Percentiles rank a stretch among this genome's conserved stretches.
phyloP scores from a whole-genome alignment of 129 eudicot genomes.

The Centrapalus pauciflorus region DNA sequence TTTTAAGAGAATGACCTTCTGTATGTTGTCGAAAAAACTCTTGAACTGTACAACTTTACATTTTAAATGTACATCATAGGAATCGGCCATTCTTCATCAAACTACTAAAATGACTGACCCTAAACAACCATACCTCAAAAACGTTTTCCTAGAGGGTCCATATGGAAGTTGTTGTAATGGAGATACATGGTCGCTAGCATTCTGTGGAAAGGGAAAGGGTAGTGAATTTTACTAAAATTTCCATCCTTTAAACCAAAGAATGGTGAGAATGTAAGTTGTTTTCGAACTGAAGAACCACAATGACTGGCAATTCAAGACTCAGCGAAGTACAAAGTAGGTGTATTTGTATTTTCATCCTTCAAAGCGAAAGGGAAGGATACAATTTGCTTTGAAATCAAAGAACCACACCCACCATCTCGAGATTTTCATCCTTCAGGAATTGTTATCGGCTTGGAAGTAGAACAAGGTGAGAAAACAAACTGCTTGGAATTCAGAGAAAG shows the following conservation, averaged over 20 bases:
- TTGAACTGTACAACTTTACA: too few species aligned
- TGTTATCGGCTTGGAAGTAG: neutral
- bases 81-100: too few species aligned
- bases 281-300: neutral
- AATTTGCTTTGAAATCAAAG: neutral
- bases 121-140: too few species aligned
- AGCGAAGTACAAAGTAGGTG: neutral
- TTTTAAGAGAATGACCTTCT: too few species aligned
- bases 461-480: constrained; percentile 8
- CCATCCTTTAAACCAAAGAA: neutral
- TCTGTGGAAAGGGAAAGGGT: neutral
- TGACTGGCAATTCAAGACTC: constrained; percentile 7
- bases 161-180: neutral
- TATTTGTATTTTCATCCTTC: neutral
- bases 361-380: neutral
- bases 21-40: too few species aligned
- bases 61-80: too few species aligned
- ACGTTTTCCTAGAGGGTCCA: too few species aligned
- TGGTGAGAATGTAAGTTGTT: constrained; percentile 18
- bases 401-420: neutral
- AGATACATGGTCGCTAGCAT: neutral
- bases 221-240: neutral
- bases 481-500: constrained; percentile 15
- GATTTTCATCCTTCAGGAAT: constrained; percentile 17
- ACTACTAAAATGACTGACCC: too few species aligned